These are phyloP conservation scores for Babesia divergens DNA, from an alignment of 169 alveolate species.

Conservation along the genomic window DNA sequence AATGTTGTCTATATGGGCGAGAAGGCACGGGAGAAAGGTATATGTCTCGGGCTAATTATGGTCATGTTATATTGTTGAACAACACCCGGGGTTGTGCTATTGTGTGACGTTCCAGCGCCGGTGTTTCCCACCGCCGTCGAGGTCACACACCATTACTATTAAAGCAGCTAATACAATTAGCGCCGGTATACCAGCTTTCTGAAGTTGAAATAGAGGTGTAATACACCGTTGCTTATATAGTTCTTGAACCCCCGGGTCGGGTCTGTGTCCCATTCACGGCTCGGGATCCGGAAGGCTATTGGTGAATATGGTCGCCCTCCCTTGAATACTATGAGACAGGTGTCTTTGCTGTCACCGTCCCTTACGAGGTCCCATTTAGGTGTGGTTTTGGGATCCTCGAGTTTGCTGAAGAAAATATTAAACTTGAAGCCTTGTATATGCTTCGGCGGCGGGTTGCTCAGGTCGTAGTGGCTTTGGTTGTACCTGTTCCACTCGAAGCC, in stretches of 20 bases:
- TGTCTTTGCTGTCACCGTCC: constrained; percentile 71
- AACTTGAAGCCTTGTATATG: constrained; percentile 94
- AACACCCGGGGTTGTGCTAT: too few relatives aligned
- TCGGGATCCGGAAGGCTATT: constrained; percentile 93
- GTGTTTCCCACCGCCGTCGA: too few relatives aligned
- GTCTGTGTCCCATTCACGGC: constrained; percentile 94
- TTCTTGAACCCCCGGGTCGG: constrained; percentile 88
- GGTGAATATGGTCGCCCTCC: constrained; percentile 97
- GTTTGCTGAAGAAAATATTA: constrained; percentile 93
- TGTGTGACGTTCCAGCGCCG: too few relatives aligned
- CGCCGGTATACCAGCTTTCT: constrained; percentile 88
- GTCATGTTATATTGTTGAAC: too few relatives aligned
- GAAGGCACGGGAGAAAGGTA: too few relatives aligned
- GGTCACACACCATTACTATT: not conserved
- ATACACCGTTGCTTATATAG: constrained; percentile 86
- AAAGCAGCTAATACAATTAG: constrained; percentile 44
- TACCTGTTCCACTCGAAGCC: constrained; percentile 96
- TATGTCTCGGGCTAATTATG: too few relatives aligned
- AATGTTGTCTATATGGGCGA: too few relatives aligned
- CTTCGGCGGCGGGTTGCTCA: constrained; percentile 97
- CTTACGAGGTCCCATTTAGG: constrained; percentile 90
- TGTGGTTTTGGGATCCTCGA: constrained; percentile 88
- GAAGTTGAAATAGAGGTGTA: constrained; percentile 88
- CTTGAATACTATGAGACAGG: constrained; percentile 89
- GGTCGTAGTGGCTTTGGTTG: constrained; percentile 95